Base-by-base conservation (phyloP, 164 flowering plant species). In the Aristolochia contorta region DNA sequence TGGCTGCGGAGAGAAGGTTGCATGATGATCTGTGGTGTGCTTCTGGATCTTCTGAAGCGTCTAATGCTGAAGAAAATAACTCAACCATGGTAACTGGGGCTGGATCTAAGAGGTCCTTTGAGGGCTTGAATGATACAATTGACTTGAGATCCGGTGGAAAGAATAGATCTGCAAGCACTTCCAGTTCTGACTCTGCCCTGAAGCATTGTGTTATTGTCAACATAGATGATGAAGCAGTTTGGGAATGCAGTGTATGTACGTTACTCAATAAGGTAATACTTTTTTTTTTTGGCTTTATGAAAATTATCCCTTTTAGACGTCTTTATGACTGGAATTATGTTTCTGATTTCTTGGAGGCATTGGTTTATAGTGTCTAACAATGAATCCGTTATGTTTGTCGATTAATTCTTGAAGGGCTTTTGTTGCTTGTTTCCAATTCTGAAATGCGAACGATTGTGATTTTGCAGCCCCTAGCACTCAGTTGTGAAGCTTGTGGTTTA, bases 11-110 rank as follows among this genome's bases (percentile, higher is more conserved):
- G 69, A 81, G 97, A 75, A 79, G 99, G 72, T 57, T 85, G 47
- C 93, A 78, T 62, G 96, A 94, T 81, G 92, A 94, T 27, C 70
- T 88, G 47, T 88, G 99, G 99, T 90, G 99, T 77, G 99, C 82
- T 50, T 82, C 89, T 57, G 76, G 71, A 41, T 71, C 77, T 45
- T 63, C 59, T 63, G 86, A 69, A 68, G 67, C 45, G 37, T 54
- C 62, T 55, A 71, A 15, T 47, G 81, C 65, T 57, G 86, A 59
- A 58, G 83, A 79, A 59, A 74, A 54, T 66, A 46, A 56, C 33
- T 49, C 67, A 67, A 69, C 65, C 65, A 0, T 54, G 10, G 61
- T 45, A 2, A 69, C 67, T 52, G 63, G 52, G 30, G 33, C 51
- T 65, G 27, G 24, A 45, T 33, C 66, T 23, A 56, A 14, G 37